A percentile compares a stretch with the other conserved stretches of the same genome.
Conservation (phyloP, 202 grass and related monocot species). For the Miscanthus sacchariflorus region DNA sequence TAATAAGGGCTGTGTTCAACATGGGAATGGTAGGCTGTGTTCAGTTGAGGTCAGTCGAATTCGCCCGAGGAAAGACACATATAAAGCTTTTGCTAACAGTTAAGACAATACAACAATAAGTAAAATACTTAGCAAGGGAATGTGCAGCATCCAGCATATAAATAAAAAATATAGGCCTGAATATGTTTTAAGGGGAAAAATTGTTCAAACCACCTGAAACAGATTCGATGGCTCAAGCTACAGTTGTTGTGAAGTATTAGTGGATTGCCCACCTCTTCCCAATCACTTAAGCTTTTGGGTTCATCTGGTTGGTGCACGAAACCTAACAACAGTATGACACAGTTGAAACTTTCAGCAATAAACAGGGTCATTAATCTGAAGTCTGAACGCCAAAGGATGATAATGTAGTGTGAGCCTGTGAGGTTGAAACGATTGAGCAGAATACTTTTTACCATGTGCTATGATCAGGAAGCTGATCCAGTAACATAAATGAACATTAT, state of each 20-base stretch:
- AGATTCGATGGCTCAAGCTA: constrained; percentile 30
- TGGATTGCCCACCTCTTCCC: too few species aligned
- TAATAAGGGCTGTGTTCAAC: background rate
- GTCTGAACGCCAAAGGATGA: background rate
- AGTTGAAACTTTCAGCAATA: constrained; percentile 16
- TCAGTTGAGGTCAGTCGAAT: constrained; percentile 24
- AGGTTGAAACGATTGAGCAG: background rate
- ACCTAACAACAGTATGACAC: background rate
- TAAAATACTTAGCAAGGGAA: background rate
- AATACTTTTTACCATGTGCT: constrained; percentile 13
- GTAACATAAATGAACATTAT: background rate
- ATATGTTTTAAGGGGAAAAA: background rate
- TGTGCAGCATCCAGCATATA: background rate
- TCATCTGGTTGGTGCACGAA: too few species aligned
- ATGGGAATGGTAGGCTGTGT: constrained; percentile 8
- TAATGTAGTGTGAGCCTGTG: background rate
- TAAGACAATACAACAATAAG: background rate
- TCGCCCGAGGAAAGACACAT: background rate
- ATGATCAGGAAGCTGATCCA: background rate
- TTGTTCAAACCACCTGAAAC: background rate
- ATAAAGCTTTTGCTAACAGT: background rate
- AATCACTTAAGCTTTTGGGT: too few species aligned
- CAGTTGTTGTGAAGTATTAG: too few species aligned
- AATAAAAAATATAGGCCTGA: background rate
- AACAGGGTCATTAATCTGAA: constrained; percentile 9